A percentile compares a stretch with the other conserved stretches of the same genome.
phyloP scores from a whole-genome alignment of 1,284 basidiomycete species.

The Marasmius fiardii region DNA sequence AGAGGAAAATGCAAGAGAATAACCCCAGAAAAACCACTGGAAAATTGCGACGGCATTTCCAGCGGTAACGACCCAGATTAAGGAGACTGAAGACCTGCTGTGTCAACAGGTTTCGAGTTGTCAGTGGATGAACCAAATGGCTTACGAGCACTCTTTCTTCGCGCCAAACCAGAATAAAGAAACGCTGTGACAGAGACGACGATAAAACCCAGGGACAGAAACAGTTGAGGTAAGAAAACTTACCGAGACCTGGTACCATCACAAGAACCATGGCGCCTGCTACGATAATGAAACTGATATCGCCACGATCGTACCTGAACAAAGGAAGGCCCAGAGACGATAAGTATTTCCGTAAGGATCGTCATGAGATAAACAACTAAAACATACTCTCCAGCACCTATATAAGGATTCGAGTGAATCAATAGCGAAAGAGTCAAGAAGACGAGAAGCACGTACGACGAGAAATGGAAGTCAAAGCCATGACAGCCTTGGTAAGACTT shows the following conservation, averaged over 20 bases:
- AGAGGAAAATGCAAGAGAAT: conserved; percentile 78
- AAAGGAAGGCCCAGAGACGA: not conserved
- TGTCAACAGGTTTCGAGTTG: not conserved
- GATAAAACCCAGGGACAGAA: conserved; percentile 2
- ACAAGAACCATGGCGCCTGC: conserved; percentile 80
- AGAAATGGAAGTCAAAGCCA: not conserved
- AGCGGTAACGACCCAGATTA: conserved; percentile 69
- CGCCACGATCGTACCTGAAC: conserved; percentile 61
- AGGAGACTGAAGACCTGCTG: conserved; percentile 37
- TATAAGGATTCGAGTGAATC: not conserved
- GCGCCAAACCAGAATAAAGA: conserved; percentile 85
- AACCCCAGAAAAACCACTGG: conserved; percentile 90
- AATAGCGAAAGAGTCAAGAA: not conserved
- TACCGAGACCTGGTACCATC: conserved; percentile 77
- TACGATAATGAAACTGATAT: conserved; percentile 75
- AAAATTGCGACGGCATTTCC: conserved; percentile 81
- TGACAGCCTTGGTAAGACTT: too few species aligned
- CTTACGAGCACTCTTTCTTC: conserved; percentile 40
- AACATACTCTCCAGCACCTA: not conserved
- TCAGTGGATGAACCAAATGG: not conserved
- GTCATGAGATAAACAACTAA: not conserved
- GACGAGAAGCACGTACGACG: not conserved
- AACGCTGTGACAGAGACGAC: conserved; percentile 45
- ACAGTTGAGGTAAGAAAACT: conserved; percentile 13
- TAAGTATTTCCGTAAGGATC: not conserved